A percentile compares a stretch with the other conserved stretches of the same genome.
Evolutionary conservation across 352 stramenopile genomes (phyloP).

Genomic region (Phytophthora citrophthora): DNA sequence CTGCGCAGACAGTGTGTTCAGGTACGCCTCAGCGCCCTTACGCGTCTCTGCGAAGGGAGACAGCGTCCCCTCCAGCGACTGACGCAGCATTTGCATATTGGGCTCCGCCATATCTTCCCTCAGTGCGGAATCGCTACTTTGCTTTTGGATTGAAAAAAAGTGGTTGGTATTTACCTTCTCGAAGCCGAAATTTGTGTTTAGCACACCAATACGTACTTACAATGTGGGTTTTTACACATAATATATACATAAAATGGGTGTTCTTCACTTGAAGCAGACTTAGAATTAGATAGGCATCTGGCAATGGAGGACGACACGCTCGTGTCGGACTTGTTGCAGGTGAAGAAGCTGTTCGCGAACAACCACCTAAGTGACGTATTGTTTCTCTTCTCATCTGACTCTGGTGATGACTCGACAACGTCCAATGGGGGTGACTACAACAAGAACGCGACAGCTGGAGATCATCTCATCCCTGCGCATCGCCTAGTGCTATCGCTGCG

Average conservation of each 20-base stretch:
- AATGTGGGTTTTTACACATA: no score
- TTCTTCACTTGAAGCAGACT: conserved; percentile 26
- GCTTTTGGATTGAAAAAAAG: conserved; percentile 7
- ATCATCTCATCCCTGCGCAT: conserved; percentile 77
- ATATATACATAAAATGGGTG: neutral
- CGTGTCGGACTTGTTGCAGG: conserved; percentile 55
- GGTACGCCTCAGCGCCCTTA: conserved; percentile 73
- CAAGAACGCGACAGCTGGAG: conserved; percentile 9
- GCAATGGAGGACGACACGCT: conserved; percentile 32
- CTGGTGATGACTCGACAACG: neutral
- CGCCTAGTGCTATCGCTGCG: conserved; percentile 75
- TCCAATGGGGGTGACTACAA: conserved; percentile 3
- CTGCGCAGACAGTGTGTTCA: conserved; percentile 63
- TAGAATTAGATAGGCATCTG: conserved; percentile 9
- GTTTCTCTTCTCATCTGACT: conserved; percentile 72
- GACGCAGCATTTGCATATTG: conserved; percentile 71
- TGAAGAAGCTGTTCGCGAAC: conserved; percentile 69
- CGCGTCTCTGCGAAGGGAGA: conserved; percentile 75
- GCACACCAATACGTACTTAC: conserved; percentile 7
- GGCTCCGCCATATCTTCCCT: conserved; percentile 61
- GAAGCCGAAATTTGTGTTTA: conserved; percentile 7
- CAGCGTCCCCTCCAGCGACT: conserved; percentile 80
- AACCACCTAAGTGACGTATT: conserved; percentile 82
- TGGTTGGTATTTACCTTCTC: conserved; percentile 11
- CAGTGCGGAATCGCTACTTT: conserved; percentile 2